Conservation (phyloP, 2,329 filamentous ascomycete genomes). For the Exophiala alcalophila region DNA sequence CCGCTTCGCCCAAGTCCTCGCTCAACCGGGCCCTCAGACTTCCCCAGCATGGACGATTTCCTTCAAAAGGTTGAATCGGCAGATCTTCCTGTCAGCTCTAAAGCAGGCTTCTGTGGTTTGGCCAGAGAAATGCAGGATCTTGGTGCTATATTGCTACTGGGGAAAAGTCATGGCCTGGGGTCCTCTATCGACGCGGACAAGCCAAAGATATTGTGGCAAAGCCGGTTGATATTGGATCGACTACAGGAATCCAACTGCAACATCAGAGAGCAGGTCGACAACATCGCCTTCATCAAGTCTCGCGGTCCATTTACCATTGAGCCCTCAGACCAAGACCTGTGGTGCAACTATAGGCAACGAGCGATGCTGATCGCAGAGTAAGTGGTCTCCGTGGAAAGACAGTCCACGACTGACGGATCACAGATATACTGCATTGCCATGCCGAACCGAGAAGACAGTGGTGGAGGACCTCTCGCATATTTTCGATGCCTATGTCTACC, state of each 20-base stretch:
- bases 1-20: conserved; percentile 11
- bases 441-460: conserved; percentile 17
- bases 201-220: conserved; percentile 7
- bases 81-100: conserved; percentile 18
- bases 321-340: conserved; percentile 21
- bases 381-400: not conserved
- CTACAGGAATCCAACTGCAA: conserved; percentile 7
- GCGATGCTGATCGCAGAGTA: conserved; percentile 23
- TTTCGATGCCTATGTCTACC: conserved; percentile 26
- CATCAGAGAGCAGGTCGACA: conserved; percentile 20
- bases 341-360: conserved; percentile 27
- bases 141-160: conserved; percentile 5
- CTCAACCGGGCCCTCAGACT: not conserved
- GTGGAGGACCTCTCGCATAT: conserved; percentile 17
- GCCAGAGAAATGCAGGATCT: conserved; percentile 14
- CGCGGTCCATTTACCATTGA: conserved; percentile 24
- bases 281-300: conserved; percentile 18
- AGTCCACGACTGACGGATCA: conserved; percentile 9
- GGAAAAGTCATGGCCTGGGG: not conserved
- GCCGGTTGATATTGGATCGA: conserved; percentile 6
- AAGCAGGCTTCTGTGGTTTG: conserved; percentile 12
- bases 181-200: conserved; percentile 1
- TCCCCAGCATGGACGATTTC: conserved; percentile 7
- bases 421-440: conserved; percentile 25
- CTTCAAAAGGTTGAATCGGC: conserved; percentile 6